These are phyloP conservation scores for Hymenoscyphus fraxineus DNA, from an alignment of 2,329 filamentous ascomycete species.

Conservation along the genomic window DNA sequence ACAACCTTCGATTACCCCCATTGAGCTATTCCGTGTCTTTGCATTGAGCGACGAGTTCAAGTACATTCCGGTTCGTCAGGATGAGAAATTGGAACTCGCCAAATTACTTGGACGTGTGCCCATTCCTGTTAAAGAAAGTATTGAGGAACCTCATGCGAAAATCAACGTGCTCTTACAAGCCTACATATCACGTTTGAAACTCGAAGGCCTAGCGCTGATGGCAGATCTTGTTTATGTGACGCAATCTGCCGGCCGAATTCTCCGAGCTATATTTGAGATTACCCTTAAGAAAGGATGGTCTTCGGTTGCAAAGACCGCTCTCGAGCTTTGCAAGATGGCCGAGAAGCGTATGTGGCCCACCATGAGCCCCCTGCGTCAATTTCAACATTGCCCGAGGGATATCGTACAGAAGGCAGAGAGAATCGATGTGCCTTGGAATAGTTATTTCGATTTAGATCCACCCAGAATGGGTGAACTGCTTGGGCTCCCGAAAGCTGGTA, in stretches of 20 bases:
- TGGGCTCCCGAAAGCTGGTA: conserved; percentile 83
- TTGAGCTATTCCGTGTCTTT: conserved; percentile 96
- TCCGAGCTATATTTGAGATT: conserved; percentile 95
- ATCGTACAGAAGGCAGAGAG: conserved; percentile 90
- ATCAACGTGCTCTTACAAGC: conserved; percentile 97
- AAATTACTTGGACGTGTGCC: conserved; percentile 88
- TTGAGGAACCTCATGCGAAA: conserved; percentile 95
- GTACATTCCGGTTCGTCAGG: conserved; percentile 94
- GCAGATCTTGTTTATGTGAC: conserved; percentile 98
- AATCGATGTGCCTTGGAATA: conserved; percentile 89
- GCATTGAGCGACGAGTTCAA: conserved; percentile 97
- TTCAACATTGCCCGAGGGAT: conserved; percentile 75
- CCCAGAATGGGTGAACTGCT: conserved; percentile 94
- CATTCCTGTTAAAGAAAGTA: conserved; percentile 94
- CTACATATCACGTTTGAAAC: conserved; percentile 89
- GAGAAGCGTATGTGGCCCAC: conserved; percentile 99
- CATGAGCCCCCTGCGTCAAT: conserved; percentile 93
- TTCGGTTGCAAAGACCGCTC: conserved; percentile 82
- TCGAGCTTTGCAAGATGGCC: conserved; percentile 97
- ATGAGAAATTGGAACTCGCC: conserved; percentile 93
- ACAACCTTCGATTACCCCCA: conserved; percentile 85
- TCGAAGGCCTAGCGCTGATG: conserved; percentile 94
- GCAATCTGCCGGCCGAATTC: conserved; percentile 92
- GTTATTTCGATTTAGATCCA: conserved; percentile 93
- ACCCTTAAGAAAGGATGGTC: conserved; percentile 97